Percentiles rank a stretch among this genome's conserved stretches.
phyloP scores from a whole-genome alignment of 2,329 filamentous ascomycete genomes.

The Botrytis pseudocinerea region DNA sequence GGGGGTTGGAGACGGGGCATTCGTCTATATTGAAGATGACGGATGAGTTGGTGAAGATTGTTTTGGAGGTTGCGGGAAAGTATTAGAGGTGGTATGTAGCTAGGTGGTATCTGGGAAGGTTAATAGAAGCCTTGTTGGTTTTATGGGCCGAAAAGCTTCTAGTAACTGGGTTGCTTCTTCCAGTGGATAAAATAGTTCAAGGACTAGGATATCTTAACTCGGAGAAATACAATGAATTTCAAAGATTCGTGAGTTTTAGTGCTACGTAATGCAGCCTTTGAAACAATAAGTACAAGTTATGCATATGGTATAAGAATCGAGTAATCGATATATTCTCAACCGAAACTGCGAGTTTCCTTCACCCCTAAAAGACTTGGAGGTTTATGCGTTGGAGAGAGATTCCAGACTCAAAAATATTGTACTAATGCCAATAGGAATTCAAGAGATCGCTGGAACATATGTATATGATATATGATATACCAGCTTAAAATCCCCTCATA shows the following conservation, averaged over 20 bases:
- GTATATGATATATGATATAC: too few relatives aligned
- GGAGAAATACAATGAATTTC: neutral
- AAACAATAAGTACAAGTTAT: neutral
- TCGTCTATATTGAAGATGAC: neutral
- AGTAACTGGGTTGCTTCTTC: neutral
- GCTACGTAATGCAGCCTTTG: neutral
- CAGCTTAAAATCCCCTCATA: too few relatives aligned
- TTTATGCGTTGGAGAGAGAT: neutral
- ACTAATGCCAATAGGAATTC: neutral
- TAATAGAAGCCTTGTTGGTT: neutral
- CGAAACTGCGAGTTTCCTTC: accelerated
- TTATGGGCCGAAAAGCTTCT: neutral
- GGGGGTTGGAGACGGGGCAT: neutral
- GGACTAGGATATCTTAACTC: neutral
- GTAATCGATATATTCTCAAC: neutral
- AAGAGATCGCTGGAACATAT: neutral
- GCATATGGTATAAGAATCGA: neutral
- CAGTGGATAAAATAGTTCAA: neutral
- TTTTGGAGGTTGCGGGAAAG: neutral
- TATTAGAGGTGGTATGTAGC: neutral
- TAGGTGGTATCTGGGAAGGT: neutral
- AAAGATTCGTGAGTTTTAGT: neutral
- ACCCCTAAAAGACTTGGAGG: neutral
- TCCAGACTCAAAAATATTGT: too few relatives aligned
- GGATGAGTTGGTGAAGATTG: neutral